Evolutionary conservation across 2,329 filamentous ascomycete species (phyloP), one percentile per base, ranked within the genome.

Genomic region (Nemania bipapillata): DNA sequence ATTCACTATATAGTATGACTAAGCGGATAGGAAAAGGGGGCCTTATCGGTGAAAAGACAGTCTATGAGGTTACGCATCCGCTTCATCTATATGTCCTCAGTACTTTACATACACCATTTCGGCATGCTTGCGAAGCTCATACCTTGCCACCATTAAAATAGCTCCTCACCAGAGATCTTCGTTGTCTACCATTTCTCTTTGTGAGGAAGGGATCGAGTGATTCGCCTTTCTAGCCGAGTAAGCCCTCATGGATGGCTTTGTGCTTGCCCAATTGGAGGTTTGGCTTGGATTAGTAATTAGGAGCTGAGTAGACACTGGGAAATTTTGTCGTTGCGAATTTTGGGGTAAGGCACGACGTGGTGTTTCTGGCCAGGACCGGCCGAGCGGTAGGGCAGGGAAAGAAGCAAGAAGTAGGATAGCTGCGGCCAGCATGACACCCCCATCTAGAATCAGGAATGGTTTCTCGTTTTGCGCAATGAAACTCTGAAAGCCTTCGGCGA

Each of bases 121-220:
- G 26, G 35, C 28, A 15, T 35, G 2, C 28, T 17, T 7, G 32
- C 20, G 6, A 59, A 50, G 11, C 12, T 37, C 6, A 8, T 22
- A 11, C 45, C 17, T 49, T 24, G 24, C n/a, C 45, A 12, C 24
- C 7, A 7, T 20, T 15, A 12, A 45, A 45, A 26, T 50, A 26
- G 68, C 30, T 37, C 40, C 47, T 77, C 61, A 79, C 77, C 77
- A 79, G 37, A 79, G 65, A 56, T 74, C 63, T 2, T 79, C 74
- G 32, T 69, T 73, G n/a, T 78, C 73, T 2, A 79, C 77, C 74
- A 78, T 72, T 20, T 65, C 71, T 50, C 62, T 75, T 26, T 68
- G 71, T 9, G 63, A 62, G 56, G 62, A 32, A 4, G 70, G 40
- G 8, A 66, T 58, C 26, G 60, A 47, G 50, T 72, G 67, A 12